These are phyloP conservation scores for Fomitopsis serialis DNA, from an alignment of 768 basidiomycete species.

Conservation along the genomic window DNA sequence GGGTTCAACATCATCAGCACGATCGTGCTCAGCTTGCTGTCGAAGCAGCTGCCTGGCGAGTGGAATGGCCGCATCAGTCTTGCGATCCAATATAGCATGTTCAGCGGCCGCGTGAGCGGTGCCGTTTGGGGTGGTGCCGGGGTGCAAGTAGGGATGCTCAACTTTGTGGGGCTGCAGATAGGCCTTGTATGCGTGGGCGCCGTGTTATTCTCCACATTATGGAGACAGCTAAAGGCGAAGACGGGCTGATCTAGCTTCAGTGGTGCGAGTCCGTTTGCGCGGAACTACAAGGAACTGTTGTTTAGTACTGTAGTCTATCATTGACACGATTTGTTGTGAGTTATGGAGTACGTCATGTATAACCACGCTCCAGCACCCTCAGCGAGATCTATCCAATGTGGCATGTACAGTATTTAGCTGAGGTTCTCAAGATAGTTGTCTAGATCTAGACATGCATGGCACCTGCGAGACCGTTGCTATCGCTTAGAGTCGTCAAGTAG, in stretches of 20 bases:
- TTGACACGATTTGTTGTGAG: too few relatives aligned
- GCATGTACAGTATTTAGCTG: too few relatives aligned
- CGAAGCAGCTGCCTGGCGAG: slow-evolving; percentile 59
- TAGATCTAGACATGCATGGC: too few relatives aligned
- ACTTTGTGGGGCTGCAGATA: slow-evolving; percentile 57
- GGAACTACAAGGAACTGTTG: too few relatives aligned
- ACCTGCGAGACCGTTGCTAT: too few relatives aligned
- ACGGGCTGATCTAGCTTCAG: slow-evolving; percentile 9
- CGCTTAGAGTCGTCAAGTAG: too few relatives aligned
- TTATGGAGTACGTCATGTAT: too few relatives aligned
- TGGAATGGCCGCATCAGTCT: slow-evolving; percentile 59
- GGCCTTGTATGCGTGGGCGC: slow-evolving; percentile 54
- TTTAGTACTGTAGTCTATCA: too few relatives aligned
- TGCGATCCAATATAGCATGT: slow-evolving; percentile 67
- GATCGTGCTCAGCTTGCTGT: slow-evolving; percentile 58
- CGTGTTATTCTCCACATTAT: slow-evolving; percentile 47
- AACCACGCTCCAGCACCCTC: too few relatives aligned
- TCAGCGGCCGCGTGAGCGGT: slow-evolving; percentile 56
- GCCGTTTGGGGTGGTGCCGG: slow-evolving; percentile 68
- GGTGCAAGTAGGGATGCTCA: slow-evolving; percentile 51
- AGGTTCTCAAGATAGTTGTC: too few relatives aligned
- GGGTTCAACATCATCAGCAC: slow-evolving; percentile 71
- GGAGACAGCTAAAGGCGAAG: slow-evolving; percentile 63
- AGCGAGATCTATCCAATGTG: too few relatives aligned
- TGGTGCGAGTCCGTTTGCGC: too few relatives aligned